Evolutionary conservation across 2,329 filamentous ascomycete species (phyloP).

Genomic region (Cladophialophora immunda): DNA sequence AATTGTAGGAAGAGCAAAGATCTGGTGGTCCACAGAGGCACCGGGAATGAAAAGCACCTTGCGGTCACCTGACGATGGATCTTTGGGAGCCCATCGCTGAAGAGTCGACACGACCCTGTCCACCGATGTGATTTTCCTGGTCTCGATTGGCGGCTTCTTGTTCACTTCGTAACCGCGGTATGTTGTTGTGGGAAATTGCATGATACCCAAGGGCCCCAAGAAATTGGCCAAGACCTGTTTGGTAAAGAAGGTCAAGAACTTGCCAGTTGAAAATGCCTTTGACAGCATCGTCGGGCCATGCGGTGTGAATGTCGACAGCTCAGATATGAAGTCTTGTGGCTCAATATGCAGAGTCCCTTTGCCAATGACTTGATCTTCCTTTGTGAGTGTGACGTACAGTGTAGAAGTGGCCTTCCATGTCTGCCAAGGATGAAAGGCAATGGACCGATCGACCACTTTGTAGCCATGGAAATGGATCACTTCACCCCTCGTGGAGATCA

Average conservation of each 20-base stretch:
- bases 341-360: slow-evolving; percentile 18
- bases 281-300: slow-evolving; percentile 13
- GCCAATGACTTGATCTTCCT: slow-evolving; percentile 9
- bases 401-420: slow-evolving; percentile 26
- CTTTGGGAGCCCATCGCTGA: slow-evolving; percentile 18
- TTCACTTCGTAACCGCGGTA: slow-evolving; percentile 21
- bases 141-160: slow-evolving; percentile 21
- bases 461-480: slow-evolving; percentile 22
- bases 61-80: not conserved
- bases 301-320: slow-evolving; percentile 20
- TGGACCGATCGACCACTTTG: slow-evolving; percentile 19
- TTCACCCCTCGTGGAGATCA: slow-evolving; percentile 19
- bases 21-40: slow-evolving; percentile 22
- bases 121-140: slow-evolving; percentile 16
- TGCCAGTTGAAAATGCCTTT: slow-evolving; percentile 18
- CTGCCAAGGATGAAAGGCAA: slow-evolving; percentile 20
- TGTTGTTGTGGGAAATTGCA: slow-evolving; percentile 20
- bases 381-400: slow-evolving; percentile 20
- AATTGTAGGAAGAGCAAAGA: slow-evolving; percentile 21
- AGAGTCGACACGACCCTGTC: slow-evolving; percentile 21
- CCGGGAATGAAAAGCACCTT: slow-evolving; percentile 17
- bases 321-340: slow-evolving; percentile 17
- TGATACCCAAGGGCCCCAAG: slow-evolving; percentile 11
- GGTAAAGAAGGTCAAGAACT: slow-evolving; percentile 23
- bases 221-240: slow-evolving; percentile 20